A percentile compares a stretch with the other conserved stretches of the same genome.
Evolutionary conservation across 2,329 filamentous ascomycete species (phyloP).

Genomic region (Fusarium lateritium): DNA sequence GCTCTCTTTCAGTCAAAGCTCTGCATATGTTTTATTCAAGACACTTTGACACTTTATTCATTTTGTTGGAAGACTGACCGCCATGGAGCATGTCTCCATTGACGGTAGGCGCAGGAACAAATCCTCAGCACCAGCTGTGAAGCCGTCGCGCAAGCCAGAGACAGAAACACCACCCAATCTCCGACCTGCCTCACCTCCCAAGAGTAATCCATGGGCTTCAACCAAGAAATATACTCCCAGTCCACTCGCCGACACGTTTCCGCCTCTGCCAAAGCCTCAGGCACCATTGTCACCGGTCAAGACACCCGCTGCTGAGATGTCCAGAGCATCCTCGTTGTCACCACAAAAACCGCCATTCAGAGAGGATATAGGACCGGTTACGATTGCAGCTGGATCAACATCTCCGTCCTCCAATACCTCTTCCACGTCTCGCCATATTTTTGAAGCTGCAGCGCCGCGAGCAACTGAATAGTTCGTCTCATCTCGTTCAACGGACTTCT

Average conservation of each 20-base stretch:
- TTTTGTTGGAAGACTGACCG: slow-evolving; percentile 4
- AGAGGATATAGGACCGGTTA: slow-evolving; percentile 19
- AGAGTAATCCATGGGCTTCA: slow-evolving; percentile 52
- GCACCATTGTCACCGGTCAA: slow-evolving; percentile 13
- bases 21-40: slow-evolving; percentile 8
- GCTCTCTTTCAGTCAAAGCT: slow-evolving; percentile 4
- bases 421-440: slow-evolving; percentile 39
- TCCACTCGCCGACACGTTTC: slow-evolving; percentile 36
- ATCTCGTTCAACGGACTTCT: not conserved
- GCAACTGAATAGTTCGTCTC: slow-evolving; percentile 47
- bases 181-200: slow-evolving; percentile 54
- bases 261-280: slow-evolving; percentile 39
- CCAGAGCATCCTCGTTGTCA: slow-evolving; percentile 31
- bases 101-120: slow-evolving; percentile 47
- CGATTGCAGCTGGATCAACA: slow-evolving; percentile 21
- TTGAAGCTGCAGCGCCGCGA: slow-evolving; percentile 49
- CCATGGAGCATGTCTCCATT: slow-evolving; percentile 48
- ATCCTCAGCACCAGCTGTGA: slow-evolving; percentile 20
- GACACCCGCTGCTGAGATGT: slow-evolving; percentile 20
- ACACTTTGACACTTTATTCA: slow-evolving; percentile 1
- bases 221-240: slow-evolving; percentile 6
- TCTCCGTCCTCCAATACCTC: slow-evolving; percentile 46
- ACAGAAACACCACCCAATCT: slow-evolving; percentile 35
- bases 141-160: slow-evolving; percentile 26
- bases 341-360: slow-evolving; percentile 21